Base-by-base conservation (phyloP, 805 yeast species). In the Schwanniomyces vanrijiae region DNA sequence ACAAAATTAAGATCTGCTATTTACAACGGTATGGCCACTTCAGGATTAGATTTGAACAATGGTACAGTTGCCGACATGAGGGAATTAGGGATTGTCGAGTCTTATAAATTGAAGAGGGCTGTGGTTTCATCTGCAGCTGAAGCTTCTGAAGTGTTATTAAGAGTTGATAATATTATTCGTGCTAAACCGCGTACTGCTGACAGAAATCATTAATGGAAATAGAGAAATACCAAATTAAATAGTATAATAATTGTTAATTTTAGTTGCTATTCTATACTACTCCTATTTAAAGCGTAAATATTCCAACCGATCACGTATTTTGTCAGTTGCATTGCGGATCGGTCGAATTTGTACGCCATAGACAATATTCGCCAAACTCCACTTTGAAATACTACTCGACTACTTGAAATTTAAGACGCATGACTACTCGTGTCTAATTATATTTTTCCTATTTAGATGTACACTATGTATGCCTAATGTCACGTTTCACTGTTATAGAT, bases 111-210 rank as follows among this genome's bases (percentile, higher is more conserved):
- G 66, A 94, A 94, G 73, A 78, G 82, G 53, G 96, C 97, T 2
- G 99, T 95, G 13, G 97, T 94, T 14, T 81, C 90, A 11, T 85
- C 95, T 40, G 98, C 99, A 11, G 78, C 96, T n/a, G 99, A 94
- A 73, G 99, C 99, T 26, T 95, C 98, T 4, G 98, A 94, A 73
- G 91, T 94, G 41, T 78, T 94, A 55, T 73, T 94, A 60, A 83
- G 99, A 65, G 99, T 94, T 37, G 99, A 94, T 66, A 92, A 94
- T 68, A 94, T 94, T 55, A 89, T 94, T 53, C 84, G 96, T 56
- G 98, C 99, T 28, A 91, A 88, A 67, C 99, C 99, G 53, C 81
- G 99, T 71, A 91, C 99, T 38, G 96, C 97, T 35, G 92, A 88
- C 72, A 81, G 97, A 76, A 84, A 81, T 55, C 39, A 37, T 11